Conservation (phyloP, 305 asterid species). For the Stenogyne calaminthoides region DNA sequence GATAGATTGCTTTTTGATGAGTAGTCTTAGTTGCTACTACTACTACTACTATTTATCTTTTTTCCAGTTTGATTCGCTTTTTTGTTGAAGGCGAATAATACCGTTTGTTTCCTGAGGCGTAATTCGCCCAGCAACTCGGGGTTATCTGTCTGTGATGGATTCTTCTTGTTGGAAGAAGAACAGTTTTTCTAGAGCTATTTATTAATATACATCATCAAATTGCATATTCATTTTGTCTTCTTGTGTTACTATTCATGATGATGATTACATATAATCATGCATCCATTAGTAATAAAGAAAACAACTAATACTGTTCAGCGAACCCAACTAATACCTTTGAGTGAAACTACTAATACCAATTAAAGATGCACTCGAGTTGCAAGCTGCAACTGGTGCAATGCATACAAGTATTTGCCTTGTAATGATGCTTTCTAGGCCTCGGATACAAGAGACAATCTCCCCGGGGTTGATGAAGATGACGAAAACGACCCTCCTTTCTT, state of each 20-base stretch:
- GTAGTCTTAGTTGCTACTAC: conserved; percentile 2
- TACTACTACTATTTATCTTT: conserved; percentile 3
- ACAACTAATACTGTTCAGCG: not conserved
- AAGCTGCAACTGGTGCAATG: too few relatives aligned
- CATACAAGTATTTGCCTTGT: not conserved
- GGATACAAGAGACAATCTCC: conserved; percentile 42
- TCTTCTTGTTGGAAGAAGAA: not conserved
- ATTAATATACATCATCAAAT: not conserved
- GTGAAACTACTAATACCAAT: too few relatives aligned
- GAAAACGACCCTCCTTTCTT: conserved; percentile 9
- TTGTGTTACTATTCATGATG: not conserved
- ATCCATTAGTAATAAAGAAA: conserved; percentile 3
- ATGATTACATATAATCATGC: conserved; percentile 11
- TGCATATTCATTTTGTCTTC: not conserved
- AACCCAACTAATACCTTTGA: not conserved
- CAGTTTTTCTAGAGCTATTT: not conserved
- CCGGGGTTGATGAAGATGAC: conserved; percentile 15
- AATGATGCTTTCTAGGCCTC: conserved; percentile 33
- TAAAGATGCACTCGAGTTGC: too few relatives aligned
- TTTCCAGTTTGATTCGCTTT: conserved; percentile 29
- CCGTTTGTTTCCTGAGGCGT: not conserved
- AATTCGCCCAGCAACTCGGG: not conserved
- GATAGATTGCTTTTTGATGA: not conserved
- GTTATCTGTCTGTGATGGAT: conserved; percentile 1
- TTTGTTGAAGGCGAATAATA: conserved; percentile 9